Conservation (phyloP, 192 early-diverging fungal species). For the Linnemannia elongata region DNA sequence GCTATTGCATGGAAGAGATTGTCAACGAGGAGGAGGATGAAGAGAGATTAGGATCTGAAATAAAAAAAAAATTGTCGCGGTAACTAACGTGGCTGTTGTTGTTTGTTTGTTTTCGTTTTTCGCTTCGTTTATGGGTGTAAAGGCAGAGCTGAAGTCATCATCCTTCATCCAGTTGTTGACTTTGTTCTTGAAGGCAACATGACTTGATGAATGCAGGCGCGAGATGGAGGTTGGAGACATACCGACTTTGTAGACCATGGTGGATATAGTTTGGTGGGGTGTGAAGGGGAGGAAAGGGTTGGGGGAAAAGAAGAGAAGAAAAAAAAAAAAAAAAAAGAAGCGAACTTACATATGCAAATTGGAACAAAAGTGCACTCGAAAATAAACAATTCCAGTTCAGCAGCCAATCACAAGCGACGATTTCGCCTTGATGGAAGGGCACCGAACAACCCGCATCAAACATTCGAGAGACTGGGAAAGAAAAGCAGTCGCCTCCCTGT, state of each 20-base stretch:
- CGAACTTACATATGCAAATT: neutral
- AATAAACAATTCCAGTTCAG: neutral
- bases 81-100: neutral
- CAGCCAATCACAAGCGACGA: neutral
- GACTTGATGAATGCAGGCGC: too few relatives aligned
- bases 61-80: neutral
- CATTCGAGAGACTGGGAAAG: neutral
- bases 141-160: neutral
- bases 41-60: constrained; percentile 9
- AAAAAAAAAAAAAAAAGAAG: neutral
- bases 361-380: neutral
- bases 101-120: neutral
- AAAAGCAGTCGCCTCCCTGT: neutral
- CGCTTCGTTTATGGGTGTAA: neutral
- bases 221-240: constrained; percentile 4
- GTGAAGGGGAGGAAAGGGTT: neutral
- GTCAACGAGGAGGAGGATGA: neutral
- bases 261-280: constrained; percentile 19
- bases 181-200: neutral
- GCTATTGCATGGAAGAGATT: constrained; percentile 3
- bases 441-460: neutral
- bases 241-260: constrained; percentile 51
- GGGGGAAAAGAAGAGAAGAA: constrained; percentile 15
- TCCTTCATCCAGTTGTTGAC: neutral
- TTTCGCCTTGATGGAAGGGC: neutral